Base-by-base conservation (phyloP, 257 asterid genomes). In the Penstemon newberryi region DNA sequence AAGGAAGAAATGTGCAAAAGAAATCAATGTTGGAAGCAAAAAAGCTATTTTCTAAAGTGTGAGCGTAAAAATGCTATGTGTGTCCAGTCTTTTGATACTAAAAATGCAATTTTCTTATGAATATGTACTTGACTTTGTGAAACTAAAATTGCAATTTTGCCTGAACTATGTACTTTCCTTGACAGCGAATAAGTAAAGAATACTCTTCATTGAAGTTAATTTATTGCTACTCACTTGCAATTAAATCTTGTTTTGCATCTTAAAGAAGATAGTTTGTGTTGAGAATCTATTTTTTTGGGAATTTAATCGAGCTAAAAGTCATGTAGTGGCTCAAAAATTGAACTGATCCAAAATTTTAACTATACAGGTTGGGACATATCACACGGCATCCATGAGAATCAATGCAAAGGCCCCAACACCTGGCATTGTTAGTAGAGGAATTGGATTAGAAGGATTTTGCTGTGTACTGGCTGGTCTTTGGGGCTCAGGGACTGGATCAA, bases 401-500 rank as follows among this genome's bases (percentile, higher is more conserved):
- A 83, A 81, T 60, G 67, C 86, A 66, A 84, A 79, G 81, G 85
- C 97, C 80, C 99, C 99, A 18, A 87, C 90, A 10, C 93, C 95
- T 39, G 89, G 93, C 60, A 69, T 87, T 74, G 99, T 94, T 71
- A 89, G 97, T 71, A 72, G 99, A 78, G 99, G 96, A 57, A 91
- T 89, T 46, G 99, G 93, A 18, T 54, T 89, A 67, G 99, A 94
- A 73, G 99, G 99, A 49, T 91, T 94, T 76, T 94, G 96, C 84
- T 86, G 99, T 78, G 68, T 91, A 33, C 73, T 94, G 69, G 99
- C 97, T 60, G 99, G 97, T 63, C 95, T 91, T 71, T 94, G 97
- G 96, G 99, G 99, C 51, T 71, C 96, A 13, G 97, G 99, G 65
- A 81, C 97, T 0, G 99, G 97, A 69, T 82, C 96, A 53, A 89